These are phyloP conservation scores for Alternaria sp. DNA, from an alignment of 2,329 filamentous ascomycete species.

Conservation along the genomic window DNA sequence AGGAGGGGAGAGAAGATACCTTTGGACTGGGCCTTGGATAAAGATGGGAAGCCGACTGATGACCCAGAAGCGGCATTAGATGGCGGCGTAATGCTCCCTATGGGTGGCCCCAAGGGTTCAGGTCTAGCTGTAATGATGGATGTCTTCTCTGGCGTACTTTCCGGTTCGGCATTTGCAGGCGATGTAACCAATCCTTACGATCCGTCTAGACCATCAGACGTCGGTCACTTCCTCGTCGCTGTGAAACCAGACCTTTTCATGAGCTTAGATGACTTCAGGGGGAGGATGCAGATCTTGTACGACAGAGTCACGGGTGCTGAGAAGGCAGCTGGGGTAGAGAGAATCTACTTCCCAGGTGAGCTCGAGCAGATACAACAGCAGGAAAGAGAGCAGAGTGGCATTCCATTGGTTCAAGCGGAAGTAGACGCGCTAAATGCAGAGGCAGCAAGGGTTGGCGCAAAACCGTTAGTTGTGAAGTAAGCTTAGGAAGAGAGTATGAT, in stretches of 20 bases:
- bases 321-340: constrained; percentile 62
- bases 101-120: constrained; percentile 84
- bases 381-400: constrained; percentile 53
- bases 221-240: constrained; percentile 71
- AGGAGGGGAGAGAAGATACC: constrained; percentile 74
- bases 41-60: constrained; percentile 71
- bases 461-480: constrained; percentile 1
- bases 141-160: constrained; percentile 81
- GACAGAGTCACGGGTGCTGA: constrained; percentile 61
- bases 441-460: constrained; percentile 54
- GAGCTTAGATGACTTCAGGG: constrained; percentile 72
- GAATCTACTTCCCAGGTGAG: constrained; percentile 64
- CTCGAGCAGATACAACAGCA: constrained; percentile 15
- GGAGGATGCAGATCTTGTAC: constrained; percentile 67
- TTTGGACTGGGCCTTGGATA: constrained; percentile 76
- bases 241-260: constrained; percentile 80
- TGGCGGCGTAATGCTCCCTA: constrained; percentile 75
- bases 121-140: constrained; percentile 87
- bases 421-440: constrained; percentile 59
- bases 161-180: constrained; percentile 79
- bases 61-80: constrained; percentile 75
- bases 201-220: constrained; percentile 70
- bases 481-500: neutral
- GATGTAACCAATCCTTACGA: constrained; percentile 81
- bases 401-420: constrained; percentile 59